Evolutionary conservation across 2,329 filamentous ascomycete species (phyloP).

Genomic region (Cladosporium velox): DNA sequence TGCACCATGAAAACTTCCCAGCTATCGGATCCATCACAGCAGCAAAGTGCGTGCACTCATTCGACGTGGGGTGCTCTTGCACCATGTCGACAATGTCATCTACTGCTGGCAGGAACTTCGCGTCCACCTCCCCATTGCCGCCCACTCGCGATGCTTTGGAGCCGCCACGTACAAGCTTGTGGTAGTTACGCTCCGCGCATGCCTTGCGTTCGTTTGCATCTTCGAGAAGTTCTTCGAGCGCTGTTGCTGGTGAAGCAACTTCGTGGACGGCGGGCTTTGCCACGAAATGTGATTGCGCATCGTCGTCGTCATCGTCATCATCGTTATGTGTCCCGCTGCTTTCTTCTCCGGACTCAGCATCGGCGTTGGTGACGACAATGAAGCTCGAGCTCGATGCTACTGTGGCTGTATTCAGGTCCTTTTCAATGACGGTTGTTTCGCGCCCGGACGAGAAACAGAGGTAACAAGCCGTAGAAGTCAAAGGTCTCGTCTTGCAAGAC

Average conservation of each 20-base stretch:
- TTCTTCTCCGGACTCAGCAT: constrained; percentile 35
- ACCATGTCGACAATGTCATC: constrained; percentile 53
- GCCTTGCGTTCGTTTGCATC: constrained; percentile 40
- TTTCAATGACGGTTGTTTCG: constrained; percentile 55
- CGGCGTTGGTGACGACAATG: constrained; percentile 60
- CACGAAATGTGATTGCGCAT: constrained; percentile 20
- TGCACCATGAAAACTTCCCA: constrained; percentile 27
- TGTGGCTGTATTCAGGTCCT: constrained; percentile 53
- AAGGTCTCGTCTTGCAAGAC: constrained; percentile 24
- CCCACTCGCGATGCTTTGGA: not conserved
- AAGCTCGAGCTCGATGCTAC: constrained; percentile 52
- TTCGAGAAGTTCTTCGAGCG: constrained; percentile 34
- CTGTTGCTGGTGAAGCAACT: not conserved
- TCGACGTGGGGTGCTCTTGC: constrained; percentile 54
- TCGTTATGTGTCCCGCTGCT: not conserved
- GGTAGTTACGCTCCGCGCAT: constrained; percentile 38
- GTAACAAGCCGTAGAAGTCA: constrained; percentile 58
- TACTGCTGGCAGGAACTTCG: constrained; percentile 27
- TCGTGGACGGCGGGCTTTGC: not conserved
- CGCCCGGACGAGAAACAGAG: constrained; percentile 56
- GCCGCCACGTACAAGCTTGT: constrained; percentile 14
- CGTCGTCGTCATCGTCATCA: constrained; percentile 15
- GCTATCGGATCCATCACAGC: constrained; percentile 57
- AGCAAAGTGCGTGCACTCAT: constrained; percentile 61
- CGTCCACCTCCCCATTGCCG: too few relatives aligned